Evolutionary conservation across 345 rosid species (phyloP).

Genomic region (Odontarrhena argentea): DNA sequence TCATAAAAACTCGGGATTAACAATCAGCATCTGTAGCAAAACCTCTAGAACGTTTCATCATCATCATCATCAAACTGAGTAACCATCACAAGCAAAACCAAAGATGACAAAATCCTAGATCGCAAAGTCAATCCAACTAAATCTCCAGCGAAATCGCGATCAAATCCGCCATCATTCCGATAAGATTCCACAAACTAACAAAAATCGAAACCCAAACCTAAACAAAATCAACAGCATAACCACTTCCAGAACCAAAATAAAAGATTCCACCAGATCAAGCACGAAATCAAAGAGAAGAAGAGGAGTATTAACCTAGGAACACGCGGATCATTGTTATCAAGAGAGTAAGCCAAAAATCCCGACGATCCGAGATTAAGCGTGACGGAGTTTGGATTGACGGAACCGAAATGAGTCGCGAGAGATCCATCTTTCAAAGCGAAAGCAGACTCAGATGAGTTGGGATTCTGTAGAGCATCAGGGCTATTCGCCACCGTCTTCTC

Average conservation of each 20-base stretch:
- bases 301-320: constrained; percentile 64
- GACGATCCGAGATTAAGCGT: constrained; percentile 74
- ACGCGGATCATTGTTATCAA: constrained; percentile 65
- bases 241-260: constrained; percentile 1
- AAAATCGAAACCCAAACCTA: not conserved
- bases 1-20: no score
- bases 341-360: constrained; percentile 74
- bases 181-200: not conserved
- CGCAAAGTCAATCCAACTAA: constrained; percentile 30
- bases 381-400: constrained; percentile 60
- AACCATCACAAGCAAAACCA: constrained; percentile 1
- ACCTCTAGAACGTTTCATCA: not conserved
- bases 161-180: not conserved
- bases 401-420: constrained; percentile 59
- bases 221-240: not conserved
- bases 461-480: constrained; percentile 80
- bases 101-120: constrained; percentile 14
- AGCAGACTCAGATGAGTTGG: constrained; percentile 47
- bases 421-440: constrained; percentile 68
- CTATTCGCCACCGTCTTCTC: constrained; percentile 87
- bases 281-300: not conserved
- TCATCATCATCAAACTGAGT: constrained; percentile 20
- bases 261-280: constrained; percentile 28
- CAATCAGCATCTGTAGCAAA: no score
- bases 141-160: not conserved